Evolutionary conservation across 768 basidiomycete species (phyloP), one percentile per base, ranked within the genome.

Genomic region (Calvatia gigantea): DNA sequence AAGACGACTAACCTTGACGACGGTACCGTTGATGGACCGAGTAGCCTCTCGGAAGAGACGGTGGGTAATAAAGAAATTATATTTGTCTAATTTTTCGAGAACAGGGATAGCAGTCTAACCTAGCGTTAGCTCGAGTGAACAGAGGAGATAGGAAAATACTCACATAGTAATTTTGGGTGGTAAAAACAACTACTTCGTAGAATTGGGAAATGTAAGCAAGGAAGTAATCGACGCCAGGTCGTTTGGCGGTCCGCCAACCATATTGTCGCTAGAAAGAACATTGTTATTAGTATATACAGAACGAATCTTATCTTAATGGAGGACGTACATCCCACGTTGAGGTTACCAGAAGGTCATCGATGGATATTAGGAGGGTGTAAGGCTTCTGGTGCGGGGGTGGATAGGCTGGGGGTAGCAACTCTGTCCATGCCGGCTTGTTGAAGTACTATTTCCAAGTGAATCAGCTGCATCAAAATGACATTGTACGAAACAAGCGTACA

Each of bases 211-310:
- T 83, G 69, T 99, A 99, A 25, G 84, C 95, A 31, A 99, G 78
- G 82, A 99, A 99, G 73, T 99, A 98, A 67, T 99, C 97, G 14
- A 94, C 91, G 3, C 97, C 97, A 1, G 97, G 96, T 31, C 97
- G 85, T 73, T 98, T 99, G 4, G 95, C 96, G 2, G 96, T 98
- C 61, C 93, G 79, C 96, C 97, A 99, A 49, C 97, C 97, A 64
- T 91, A 80, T 73, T 91, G 83, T 52, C 95, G 85, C 94, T 97
- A 57, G 31, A 39, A 17, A 47, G 31, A 53, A 45, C 11, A 28
- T 19, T 31, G 15, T 32, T 50, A 32, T 49, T 32, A 25, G 9
- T 3, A 31, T 45, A 42, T 29, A 7, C 9, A 17, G n/a, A 45
- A 29, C 32, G n/a, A n/a, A n/a, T n/a, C n/a, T n/a, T n/a, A n/a